phyloP scores from a whole-genome alignment of 768 basidiomycete genomes.

The Leccinellum rugosiceps region DNA sequence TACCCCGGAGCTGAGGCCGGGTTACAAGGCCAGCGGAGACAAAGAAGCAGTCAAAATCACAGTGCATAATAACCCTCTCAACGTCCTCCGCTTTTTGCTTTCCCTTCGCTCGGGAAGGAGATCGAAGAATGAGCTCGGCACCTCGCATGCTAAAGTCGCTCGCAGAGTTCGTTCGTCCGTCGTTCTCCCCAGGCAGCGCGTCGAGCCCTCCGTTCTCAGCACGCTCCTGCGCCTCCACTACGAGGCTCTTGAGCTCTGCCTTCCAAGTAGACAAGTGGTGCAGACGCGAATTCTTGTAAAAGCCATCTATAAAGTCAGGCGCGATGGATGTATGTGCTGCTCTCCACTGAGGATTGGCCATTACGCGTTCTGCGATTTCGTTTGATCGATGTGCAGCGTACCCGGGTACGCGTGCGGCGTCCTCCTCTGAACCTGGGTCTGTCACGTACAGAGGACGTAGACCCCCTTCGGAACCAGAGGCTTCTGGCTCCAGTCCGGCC shows the following conservation, averaged over 20 bases:
- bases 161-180: background rate
- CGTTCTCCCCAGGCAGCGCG: background rate
- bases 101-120: constrained; percentile 47
- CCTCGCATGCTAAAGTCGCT: constrained; percentile 50
- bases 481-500: background rate
- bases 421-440: constrained; percentile 40
- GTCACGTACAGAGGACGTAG: constrained; percentile 35
- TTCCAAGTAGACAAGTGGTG: constrained; percentile 94
- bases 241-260: constrained; percentile 77
- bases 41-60: constrained; percentile 97
- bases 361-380: constrained; percentile 67
- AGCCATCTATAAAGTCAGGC: constrained; percentile 83
- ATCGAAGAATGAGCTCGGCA: constrained; percentile 45
- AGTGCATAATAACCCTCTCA: constrained; percentile 81
- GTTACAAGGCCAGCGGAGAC: constrained; percentile 85
- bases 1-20: constrained; percentile 79
- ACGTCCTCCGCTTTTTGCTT: constrained; percentile 49
- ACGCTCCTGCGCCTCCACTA: constrained; percentile 74
- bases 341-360: constrained; percentile 85
- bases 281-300: constrained; percentile 82
- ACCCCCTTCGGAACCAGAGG: constrained; percentile 6
- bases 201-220: constrained; percentile 43
- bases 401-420: constrained; percentile 47
- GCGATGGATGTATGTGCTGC: constrained; percentile 83
- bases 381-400: constrained; percentile 75